phyloP scores from a whole-genome alignment of 2,329 filamentous ascomycete genomes.

The Huntiella abstrusa region DNA sequence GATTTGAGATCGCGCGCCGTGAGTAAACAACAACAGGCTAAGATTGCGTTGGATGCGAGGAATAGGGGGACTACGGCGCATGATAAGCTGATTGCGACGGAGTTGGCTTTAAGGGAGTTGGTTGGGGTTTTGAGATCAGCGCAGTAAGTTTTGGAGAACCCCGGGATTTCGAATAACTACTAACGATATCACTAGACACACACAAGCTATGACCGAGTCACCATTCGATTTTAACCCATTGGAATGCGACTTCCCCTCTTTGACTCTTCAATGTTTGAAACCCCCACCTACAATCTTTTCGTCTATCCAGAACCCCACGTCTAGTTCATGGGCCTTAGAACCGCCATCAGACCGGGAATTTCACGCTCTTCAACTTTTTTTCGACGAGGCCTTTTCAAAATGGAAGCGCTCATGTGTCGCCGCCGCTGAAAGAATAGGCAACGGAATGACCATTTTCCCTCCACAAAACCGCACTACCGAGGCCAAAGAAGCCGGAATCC shows the following conservation, averaged over 20 bases:
- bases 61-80: constrained; percentile 47
- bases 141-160: constrained; percentile 38
- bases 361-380: constrained; percentile 48
- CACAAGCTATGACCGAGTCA: constrained; percentile 15
- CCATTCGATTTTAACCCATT: constrained; percentile 71
- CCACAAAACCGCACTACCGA: constrained; percentile 22
- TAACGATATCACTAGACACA: constrained; percentile 2
- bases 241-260: constrained; percentile 65
- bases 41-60: constrained; percentile 43
- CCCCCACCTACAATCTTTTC: constrained; percentile 69
- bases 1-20: constrained; percentile 21
- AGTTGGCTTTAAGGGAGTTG: constrained; percentile 69
- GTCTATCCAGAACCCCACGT: constrained; percentile 56
- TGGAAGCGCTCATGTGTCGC: constrained; percentile 38
- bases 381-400: constrained; percentile 46
- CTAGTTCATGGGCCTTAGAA: constrained; percentile 62
- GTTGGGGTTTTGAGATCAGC: constrained; percentile 66
- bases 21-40: constrained; percentile 35
- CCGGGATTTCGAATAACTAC: not conserved
- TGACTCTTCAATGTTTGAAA: constrained; percentile 65
- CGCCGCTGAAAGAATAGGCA: constrained; percentile 28
- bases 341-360: constrained; percentile 58
- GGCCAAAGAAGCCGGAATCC: constrained; percentile 27
- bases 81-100: constrained; percentile 67
- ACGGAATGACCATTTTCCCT: constrained; percentile 29